A percentile compares a stretch with the other conserved stretches of the same genome.
These are phyloP conservation scores for Oryza meyeriana DNA, from an alignment of 176 grass and related monocot species.

Conservation along the genomic window DNA sequence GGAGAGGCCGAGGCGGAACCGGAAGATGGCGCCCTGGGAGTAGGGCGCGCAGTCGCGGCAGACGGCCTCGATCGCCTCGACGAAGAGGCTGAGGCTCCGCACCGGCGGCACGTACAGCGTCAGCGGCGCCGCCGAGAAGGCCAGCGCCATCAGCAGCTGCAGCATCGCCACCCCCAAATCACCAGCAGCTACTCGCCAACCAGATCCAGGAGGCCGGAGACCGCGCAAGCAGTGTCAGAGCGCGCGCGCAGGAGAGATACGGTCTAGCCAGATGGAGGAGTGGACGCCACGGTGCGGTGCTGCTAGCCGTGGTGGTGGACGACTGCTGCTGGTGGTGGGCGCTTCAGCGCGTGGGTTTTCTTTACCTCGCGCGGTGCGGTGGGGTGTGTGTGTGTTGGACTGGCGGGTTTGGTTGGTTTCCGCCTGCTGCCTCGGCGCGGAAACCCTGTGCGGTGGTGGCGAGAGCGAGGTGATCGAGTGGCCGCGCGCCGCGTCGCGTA, in stretches of 20 bases:
- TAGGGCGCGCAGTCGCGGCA: constrained; percentile 55
- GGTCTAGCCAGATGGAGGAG: not conserved
- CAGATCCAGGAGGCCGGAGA: not conserved
- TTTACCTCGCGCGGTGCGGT: not conserved
- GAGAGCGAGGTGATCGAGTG: not conserved
- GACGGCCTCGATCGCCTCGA: constrained; percentile 64
- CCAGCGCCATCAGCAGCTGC: constrained; percentile 77
- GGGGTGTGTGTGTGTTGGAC: not conserved
- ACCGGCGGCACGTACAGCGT: constrained; percentile 91
- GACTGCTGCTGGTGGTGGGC: not conserved
- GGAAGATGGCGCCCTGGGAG: constrained; percentile 53
- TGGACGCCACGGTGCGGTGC: not conserved
- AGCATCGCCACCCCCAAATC: constrained; percentile 36
- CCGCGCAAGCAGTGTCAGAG: no score
- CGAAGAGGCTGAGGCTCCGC: constrained; percentile 79
- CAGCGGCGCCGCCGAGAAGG: constrained; percentile 87
- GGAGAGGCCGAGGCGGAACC: constrained; percentile 55
- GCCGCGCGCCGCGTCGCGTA: not conserved
- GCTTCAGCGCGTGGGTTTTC: not conserved
- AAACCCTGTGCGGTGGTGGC: not conserved
- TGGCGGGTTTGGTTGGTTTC: not conserved
- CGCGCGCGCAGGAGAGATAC: not conserved
- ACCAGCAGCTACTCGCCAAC: no score
- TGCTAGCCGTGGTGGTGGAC: not conserved
- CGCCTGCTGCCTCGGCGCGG: not conserved